These are phyloP conservation scores for Oryza meridionalis DNA, from an alignment of 176 grass and related monocot species.

Conservation along the genomic window DNA sequence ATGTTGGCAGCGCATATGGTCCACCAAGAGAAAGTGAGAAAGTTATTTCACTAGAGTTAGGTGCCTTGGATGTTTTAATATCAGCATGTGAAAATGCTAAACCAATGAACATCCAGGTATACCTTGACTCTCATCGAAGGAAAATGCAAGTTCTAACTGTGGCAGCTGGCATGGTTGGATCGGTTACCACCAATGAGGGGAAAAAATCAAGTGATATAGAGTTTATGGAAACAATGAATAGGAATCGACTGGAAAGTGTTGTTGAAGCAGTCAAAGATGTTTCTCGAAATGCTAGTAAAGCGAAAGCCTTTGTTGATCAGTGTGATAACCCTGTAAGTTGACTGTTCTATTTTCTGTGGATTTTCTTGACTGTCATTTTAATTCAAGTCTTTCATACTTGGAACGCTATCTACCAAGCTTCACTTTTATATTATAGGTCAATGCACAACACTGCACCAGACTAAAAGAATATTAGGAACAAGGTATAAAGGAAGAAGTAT, in stretches of 20 bases:
- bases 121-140: constrained; percentile 82
- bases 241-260: constrained; percentile 65
- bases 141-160: constrained; percentile 82
- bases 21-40: constrained; percentile 51
- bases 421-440: constrained; percentile 1
- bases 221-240: constrained; percentile 58
- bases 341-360: constrained; percentile 32
- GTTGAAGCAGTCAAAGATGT: constrained; percentile 75
- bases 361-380: constrained; percentile 27
- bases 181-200: constrained; percentile 30
- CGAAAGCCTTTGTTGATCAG: constrained; percentile 74
- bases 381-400: constrained; percentile 19
- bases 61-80: constrained; percentile 86
- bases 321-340: constrained; percentile 65
- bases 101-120: constrained; percentile 74
- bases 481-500: not conserved
- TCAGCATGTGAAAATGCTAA: constrained; percentile 88
- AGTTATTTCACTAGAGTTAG: constrained; percentile 72
- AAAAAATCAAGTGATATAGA: constrained; percentile 58
- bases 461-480: constrained; percentile 8
- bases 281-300: constrained; percentile 63
- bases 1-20: constrained; percentile 55
- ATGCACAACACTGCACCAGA: constrained; percentile 13
- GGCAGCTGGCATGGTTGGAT: constrained; percentile 73
- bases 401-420: not conserved